A percentile compares a stretch with the other conserved stretches of the same genome.
Evolutionary conservation across 495 filamentous ascomycete species (phyloP).

Genomic region (Podospora didyma): DNA sequence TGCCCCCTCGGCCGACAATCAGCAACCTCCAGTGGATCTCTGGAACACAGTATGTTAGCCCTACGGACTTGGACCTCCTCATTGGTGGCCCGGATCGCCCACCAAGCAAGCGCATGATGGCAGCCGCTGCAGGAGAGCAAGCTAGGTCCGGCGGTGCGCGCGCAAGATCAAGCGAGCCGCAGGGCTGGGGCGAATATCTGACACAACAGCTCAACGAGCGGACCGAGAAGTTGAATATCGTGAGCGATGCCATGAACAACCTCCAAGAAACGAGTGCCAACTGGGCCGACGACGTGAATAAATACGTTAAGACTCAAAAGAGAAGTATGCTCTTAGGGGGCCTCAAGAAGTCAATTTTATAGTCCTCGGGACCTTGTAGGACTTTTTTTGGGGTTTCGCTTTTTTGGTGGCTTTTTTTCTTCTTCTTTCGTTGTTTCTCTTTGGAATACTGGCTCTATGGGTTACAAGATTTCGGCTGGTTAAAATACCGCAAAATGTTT

Average conservation of each 20-base stretch:
- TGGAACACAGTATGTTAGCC: constrained; percentile 86
- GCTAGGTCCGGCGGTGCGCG: constrained; percentile 49
- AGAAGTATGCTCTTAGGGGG: constrained; percentile 69
- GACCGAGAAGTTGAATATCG: constrained; percentile 77
- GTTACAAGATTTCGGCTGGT: no score
- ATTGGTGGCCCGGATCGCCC: constrained; percentile 88
- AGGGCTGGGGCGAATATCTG: constrained; percentile 62
- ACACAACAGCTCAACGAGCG: constrained; percentile 81
- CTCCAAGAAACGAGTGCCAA: constrained; percentile 72
- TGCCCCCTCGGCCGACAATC: constrained; percentile 87
- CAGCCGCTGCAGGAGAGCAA: constrained; percentile 41
- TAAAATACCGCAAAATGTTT: no score
- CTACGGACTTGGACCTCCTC: constrained; percentile 84
- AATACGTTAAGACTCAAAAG: constrained; percentile 83
- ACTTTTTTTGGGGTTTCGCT: not conserved
- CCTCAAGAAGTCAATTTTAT: constrained; percentile 44
- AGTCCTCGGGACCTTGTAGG: not conserved
- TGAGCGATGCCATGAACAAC: constrained; percentile 78
- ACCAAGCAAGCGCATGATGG: constrained; percentile 70
- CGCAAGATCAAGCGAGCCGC: constrained; percentile 32
- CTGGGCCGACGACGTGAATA: constrained; percentile 83
- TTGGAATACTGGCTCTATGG: no score
- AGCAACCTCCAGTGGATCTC: constrained; percentile 95
- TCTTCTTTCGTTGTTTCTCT: no score
- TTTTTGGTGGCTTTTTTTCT: not conserved